A percentile compares a stretch with the other conserved stretches of the same genome.
These are phyloP conservation scores for Cardiospermum halicacabum DNA, from an alignment of 345 rosid genomes.

Conservation along the genomic window DNA sequence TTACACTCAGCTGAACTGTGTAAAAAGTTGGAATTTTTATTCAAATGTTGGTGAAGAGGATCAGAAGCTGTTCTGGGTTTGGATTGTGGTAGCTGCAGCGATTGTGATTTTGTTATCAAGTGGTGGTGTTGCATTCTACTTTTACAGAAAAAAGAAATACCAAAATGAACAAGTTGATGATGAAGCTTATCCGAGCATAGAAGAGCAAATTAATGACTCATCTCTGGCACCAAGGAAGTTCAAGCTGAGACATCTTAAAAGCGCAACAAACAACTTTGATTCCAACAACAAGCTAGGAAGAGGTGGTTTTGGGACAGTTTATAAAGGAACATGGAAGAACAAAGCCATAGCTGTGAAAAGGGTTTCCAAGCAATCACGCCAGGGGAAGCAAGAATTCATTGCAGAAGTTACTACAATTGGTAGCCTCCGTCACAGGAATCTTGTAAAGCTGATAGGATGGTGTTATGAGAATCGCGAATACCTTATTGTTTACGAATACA, in stretches of 20 bases:
- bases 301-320: conserved; percentile 83
- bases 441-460: conserved; percentile 79
- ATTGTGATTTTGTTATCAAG: conserved; percentile 7
- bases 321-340: conserved; percentile 43
- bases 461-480: conserved; percentile 50
- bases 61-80: conserved; percentile 20
- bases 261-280: conserved; percentile 53
- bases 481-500: conserved; percentile 67
- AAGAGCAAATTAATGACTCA: conserved; percentile 40
- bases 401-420: conserved; percentile 79
- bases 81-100: conserved; percentile 23
- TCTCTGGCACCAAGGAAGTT: conserved; percentile 54
- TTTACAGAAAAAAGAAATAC: conserved; percentile 27
- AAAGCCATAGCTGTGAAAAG: conserved; percentile 68
- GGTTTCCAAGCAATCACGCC: conserved; percentile 54
- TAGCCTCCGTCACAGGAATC: conserved; percentile 56
- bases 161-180: conserved; percentile 28
- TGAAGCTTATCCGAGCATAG: conserved; percentile 34
- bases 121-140: conserved; percentile 9
- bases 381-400: conserved; percentile 76
- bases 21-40: conserved; percentile 52
- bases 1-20: conserved; percentile 43
- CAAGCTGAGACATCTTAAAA: conserved; percentile 40
- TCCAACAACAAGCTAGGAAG: conserved; percentile 53
- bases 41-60: conserved; percentile 21